Conservation (phyloP, 2,329 filamentous ascomycete species). For the Allantophomopsis lycopodina region DNA sequence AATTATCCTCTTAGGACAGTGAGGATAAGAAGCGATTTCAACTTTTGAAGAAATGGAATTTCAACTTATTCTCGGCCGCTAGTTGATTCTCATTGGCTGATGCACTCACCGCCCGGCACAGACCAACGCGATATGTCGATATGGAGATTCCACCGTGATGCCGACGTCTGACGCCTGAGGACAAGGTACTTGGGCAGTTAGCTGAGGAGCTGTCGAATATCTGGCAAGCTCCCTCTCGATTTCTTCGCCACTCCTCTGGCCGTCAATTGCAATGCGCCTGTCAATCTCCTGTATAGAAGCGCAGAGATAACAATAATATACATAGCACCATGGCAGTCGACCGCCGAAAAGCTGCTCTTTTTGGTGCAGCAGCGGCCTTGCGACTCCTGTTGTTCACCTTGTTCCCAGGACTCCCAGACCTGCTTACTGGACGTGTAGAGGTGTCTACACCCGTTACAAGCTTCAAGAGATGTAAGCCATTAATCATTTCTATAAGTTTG, state of each 20-base stretch:
- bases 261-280: no score
- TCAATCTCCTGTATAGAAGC: no score
- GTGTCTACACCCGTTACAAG: conserved; percentile 94
- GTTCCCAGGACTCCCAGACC: conserved; percentile 72
- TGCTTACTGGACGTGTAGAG: conserved; percentile 85
- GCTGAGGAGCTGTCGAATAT: conserved; percentile 9
- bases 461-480: conserved; percentile 78
- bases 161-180: no score
- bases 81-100: conserved; percentile 2
- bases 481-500: background rate
- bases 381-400: conserved; percentile 66
- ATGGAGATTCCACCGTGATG: no score
- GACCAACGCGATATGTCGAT: conserved; percentile 2
- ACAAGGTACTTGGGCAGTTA: conserved; percentile 7
- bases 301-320: background rate
- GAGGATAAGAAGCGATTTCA: background rate
- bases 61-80: background rate
- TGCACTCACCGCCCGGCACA: conserved; percentile 15
- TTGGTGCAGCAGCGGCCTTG: conserved; percentile 61
- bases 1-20: background rate
- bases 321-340: conserved; percentile 31
- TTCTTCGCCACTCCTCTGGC: conserved; percentile 2
- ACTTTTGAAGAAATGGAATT: background rate
- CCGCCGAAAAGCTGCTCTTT: conserved; percentile 52
- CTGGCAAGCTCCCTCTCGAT: background rate